A percentile compares a stretch with the other conserved stretches of the same genome.
These are phyloP conservation scores for Aspergillus kassunensis DNA, from an alignment of 495 filamentous ascomycete species.

Conservation along the genomic window DNA sequence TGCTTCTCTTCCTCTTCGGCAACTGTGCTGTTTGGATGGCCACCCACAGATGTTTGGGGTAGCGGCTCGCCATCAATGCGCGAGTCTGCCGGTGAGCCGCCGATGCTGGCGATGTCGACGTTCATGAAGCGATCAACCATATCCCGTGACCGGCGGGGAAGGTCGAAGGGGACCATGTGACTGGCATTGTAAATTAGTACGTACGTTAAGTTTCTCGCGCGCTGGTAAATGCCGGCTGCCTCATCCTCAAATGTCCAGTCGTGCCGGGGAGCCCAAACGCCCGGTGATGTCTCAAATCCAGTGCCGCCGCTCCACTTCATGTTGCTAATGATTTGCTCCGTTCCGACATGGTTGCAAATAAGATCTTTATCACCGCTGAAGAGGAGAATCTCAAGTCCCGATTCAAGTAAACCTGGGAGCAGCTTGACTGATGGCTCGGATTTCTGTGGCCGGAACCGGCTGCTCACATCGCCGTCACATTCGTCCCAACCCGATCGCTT, in stretches of 20 bases:
- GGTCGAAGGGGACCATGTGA: conserved; percentile 98
- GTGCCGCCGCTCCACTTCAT: conserved; percentile 88
- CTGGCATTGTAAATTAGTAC: conserved; percentile 91
- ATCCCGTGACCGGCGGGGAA: conserved; percentile 78
- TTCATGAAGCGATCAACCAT: conserved; percentile 97
- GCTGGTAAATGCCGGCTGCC: conserved; percentile 85
- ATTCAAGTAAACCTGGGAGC: conserved; percentile 70
- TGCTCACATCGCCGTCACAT: conserved; percentile 73
- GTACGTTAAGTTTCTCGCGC: conserved; percentile 92
- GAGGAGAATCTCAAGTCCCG: conserved; percentile 68
- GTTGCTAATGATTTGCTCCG: conserved; percentile 84
- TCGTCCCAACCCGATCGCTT: conserved; percentile 90
- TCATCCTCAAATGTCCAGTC: conserved; percentile 95
- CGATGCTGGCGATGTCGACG: conserved; percentile 89
- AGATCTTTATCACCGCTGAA: conserved; percentile 93
- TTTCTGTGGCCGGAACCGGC: conserved; percentile 60
- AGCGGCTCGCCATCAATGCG: conserved; percentile 85
- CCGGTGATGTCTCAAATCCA: conserved; percentile 85
- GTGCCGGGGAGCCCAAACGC: conserved; percentile 83
- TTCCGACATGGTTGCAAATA: conserved; percentile 96
- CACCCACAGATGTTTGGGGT: conserved; percentile 80
- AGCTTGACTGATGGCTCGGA: conserved; percentile 69
- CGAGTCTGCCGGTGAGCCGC: conserved; percentile 77
- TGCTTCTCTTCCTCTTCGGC: conserved; percentile 69
- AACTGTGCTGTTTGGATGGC: conserved; percentile 73